Percentiles rank a stretch among this genome's conserved stretches.
Conservation (phyloP, 805 yeast species). For the Wickerhamiella dianesei region DNA sequence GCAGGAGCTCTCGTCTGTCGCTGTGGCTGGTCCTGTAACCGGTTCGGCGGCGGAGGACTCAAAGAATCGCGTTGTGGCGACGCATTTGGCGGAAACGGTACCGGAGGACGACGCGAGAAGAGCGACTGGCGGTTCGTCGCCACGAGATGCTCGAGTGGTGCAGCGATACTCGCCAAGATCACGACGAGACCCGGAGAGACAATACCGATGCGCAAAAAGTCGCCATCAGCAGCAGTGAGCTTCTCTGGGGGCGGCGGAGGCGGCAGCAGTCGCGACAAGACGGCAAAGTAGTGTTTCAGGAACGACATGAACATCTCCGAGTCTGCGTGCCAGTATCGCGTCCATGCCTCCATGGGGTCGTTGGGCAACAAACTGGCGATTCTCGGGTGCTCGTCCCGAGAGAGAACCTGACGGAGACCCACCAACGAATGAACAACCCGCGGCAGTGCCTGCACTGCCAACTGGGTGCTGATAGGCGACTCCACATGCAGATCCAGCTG, state of each 20-base stretch:
- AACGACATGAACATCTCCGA: slow-evolving; percentile 30
- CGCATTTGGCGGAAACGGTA: too few species aligned
- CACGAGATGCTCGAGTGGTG: slow-evolving; percentile 16
- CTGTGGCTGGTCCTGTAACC: not conserved
- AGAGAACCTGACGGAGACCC: slow-evolving; percentile 10
- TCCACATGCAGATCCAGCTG: slow-evolving; percentile 4
- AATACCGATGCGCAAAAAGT: slow-evolving; percentile 12
- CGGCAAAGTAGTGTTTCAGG: slow-evolving; percentile 25
- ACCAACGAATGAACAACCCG: slow-evolving; percentile 18
- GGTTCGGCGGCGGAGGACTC: not conserved
- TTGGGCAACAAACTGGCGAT: not conserved
- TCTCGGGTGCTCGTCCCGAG: not conserved
- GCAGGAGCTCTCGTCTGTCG: not conserved
- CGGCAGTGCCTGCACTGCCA: slow-evolving; percentile 17
- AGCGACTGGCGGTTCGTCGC: not conserved
- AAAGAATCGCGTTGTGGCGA: too few species aligned
- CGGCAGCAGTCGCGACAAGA: slow-evolving; percentile 13
- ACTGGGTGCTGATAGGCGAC: slow-evolving; percentile 1
- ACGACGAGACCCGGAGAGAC: slow-evolving; percentile 24
- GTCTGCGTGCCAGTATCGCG: slow-evolving; percentile 25
- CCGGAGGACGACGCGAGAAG: not conserved
- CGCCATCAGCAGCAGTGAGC: slow-evolving; percentile 1
- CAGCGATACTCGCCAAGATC: slow-evolving; percentile 20
- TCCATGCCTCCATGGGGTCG: slow-evolving; percentile 19
- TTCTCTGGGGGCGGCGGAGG: slow-evolving; percentile 14